A percentile compares a stretch with the other conserved stretches of the same genome.
Conservation (phyloP, 1,284 basidiomycete genomes). For the Pseudomicrostroma phylloplanum region DNA sequence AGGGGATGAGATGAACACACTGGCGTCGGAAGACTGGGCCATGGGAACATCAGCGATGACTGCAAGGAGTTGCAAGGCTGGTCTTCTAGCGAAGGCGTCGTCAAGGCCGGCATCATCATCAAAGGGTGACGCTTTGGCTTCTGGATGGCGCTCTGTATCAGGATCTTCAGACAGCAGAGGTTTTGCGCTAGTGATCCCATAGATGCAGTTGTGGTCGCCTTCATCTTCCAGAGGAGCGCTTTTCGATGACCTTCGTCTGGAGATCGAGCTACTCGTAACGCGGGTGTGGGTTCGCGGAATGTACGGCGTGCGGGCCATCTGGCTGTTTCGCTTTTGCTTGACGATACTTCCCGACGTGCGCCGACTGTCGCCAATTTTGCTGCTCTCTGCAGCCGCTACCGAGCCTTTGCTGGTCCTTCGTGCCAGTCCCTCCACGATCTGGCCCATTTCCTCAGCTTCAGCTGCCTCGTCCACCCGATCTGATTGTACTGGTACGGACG, state of each 20-base stretch:
- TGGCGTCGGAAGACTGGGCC: too few relatives aligned
- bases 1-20: too few relatives aligned
- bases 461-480: neutral
- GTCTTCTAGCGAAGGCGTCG: too few relatives aligned
- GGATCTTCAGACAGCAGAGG: too few relatives aligned
- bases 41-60: too few relatives aligned
- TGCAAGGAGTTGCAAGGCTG: too few relatives aligned
- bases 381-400: neutral
- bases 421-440: slow-evolving; percentile 5
- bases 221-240: slow-evolving; percentile 5
- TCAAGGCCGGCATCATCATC: too few relatives aligned
- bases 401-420: neutral
- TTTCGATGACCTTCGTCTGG: neutral
- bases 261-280: neutral
- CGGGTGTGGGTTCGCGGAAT: neutral
- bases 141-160: too few relatives aligned
- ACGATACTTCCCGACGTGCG: neutral
- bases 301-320: neutral
- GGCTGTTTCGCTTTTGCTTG: neutral
- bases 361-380: neutral
- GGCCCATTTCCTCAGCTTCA: slow-evolving; percentile 7
- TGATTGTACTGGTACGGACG: neutral
- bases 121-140: too few relatives aligned
- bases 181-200: too few relatives aligned
- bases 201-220: neutral